These are phyloP conservation scores for Ogataea siamensis DNA, from an alignment of 805 yeast genomes.

Conservation along the genomic window DNA sequence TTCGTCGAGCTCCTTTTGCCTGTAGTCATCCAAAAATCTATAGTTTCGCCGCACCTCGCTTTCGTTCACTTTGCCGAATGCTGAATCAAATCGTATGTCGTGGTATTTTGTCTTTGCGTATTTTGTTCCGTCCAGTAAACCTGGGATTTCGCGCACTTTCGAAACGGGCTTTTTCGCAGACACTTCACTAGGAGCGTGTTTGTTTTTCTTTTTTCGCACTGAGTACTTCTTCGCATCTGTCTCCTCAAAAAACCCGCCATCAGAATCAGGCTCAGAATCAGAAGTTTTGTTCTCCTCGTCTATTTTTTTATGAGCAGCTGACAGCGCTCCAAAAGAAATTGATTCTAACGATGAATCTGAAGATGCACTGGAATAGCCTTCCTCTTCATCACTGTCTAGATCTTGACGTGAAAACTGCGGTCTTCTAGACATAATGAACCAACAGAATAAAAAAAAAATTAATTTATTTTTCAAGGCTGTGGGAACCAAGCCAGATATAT, in stretches of 20 bases:
- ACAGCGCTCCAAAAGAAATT: constrained; percentile 65
- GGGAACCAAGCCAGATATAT: too few relatives aligned
- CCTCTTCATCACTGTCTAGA: constrained; percentile 26
- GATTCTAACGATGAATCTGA: constrained; percentile 8
- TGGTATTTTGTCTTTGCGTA: constrained; percentile 47
- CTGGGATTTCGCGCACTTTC: constrained; percentile 71
- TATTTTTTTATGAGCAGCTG: constrained; percentile 54
- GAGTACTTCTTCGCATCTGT: constrained; percentile 18
- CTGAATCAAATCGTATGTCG: constrained; percentile 89
- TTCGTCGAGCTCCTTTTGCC: constrained; percentile 66
- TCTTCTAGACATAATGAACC: constrained; percentile 17
- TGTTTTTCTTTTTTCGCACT: constrained; percentile 43
- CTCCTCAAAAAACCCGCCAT: constrained; percentile 40
- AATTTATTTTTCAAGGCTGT: constrained; percentile 3
- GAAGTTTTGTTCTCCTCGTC: constrained; percentile 18
- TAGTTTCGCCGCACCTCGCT: constrained; percentile 70
- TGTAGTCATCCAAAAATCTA: constrained; percentile 80
- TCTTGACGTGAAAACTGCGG: constrained; percentile 22
- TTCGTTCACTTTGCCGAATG: constrained; percentile 80
- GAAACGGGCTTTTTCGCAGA: constrained; percentile 74
- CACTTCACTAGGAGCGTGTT: constrained; percentile 86
- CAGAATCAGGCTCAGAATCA: constrained; percentile 24
- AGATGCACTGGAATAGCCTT: constrained; percentile 3
- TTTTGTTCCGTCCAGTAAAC: constrained; percentile 42
- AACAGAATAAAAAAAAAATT: neutral